Percentiles rank a stretch among this genome's conserved stretches.
Conservation (phyloP, 805 yeast genomes). For the Wickerhamiella brachini region DNA sequence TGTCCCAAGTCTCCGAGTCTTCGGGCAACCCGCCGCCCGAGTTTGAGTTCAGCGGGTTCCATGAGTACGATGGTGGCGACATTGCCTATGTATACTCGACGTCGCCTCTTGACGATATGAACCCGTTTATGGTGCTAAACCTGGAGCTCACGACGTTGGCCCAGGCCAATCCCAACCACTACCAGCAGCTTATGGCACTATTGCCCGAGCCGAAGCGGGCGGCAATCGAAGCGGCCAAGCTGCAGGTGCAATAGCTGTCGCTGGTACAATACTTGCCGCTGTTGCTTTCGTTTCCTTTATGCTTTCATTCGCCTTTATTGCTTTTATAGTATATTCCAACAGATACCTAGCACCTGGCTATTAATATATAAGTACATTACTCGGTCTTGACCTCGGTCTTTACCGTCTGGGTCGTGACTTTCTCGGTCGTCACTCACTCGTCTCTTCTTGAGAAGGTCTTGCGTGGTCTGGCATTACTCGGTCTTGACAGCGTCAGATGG, state of each 20-base stretch:
- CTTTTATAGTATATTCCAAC: too few relatives aligned
- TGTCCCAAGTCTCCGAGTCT: background rate
- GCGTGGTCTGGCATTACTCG: too few relatives aligned
- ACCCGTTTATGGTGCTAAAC: conserved; percentile 56
- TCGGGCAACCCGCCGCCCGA: background rate
- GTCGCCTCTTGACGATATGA: conserved; percentile 64
- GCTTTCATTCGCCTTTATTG: too few relatives aligned
- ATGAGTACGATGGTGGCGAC: conserved; percentile 51
- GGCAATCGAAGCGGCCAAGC: conserved; percentile 18
- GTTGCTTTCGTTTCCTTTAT: too few relatives aligned
- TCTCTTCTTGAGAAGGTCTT: too few relatives aligned
- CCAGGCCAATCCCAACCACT: conserved; percentile 33
- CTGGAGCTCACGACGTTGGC: conserved; percentile 38
- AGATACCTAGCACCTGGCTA: background rate
- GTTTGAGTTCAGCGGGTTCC: conserved; percentile 13
- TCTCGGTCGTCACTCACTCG: too few relatives aligned
- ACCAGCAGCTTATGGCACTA: conserved; percentile 34
- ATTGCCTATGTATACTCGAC: conserved; percentile 72
- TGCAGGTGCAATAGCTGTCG: background rate
- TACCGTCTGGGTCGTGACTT: too few relatives aligned
- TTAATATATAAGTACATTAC: background rate
- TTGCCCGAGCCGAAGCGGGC: conserved; percentile 27
- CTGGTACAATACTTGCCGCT: too few relatives aligned
- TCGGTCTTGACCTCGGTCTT: conserved; percentile 1
- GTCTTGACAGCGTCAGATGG: background rate